Evolutionary conservation across 2,329 filamentous ascomycete species (phyloP), one percentile per base, ranked within the genome.

Genomic region (Paracoccidioides lutzii): DNA sequence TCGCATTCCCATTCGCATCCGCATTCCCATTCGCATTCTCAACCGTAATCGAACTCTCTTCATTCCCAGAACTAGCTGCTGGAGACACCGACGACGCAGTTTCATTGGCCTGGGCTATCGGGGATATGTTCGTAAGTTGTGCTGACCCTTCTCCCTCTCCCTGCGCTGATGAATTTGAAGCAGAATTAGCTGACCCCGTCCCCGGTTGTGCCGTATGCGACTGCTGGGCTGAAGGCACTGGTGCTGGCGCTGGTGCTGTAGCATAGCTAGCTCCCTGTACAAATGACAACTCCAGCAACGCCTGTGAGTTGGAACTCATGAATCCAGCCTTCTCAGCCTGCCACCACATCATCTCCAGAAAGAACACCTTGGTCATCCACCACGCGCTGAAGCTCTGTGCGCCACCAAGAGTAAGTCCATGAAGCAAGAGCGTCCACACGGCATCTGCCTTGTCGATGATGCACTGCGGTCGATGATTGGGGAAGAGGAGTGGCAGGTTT

Each of bases 331-430:
- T 84, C 64, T 94, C 89, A 0, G 88, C 89, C 62, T 95, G 77
- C 79, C 94, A 96, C 56, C 86, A 79, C 52, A 90, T 82, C 88
- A 95, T 94, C 73, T 97, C 91, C 65, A 96, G 90, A 53, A 96
- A 81, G 78, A 91, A 97, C 57, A 91, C 90, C 69, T 96, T 95
- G 3, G 90, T 90, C 57, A 96, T 87, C 73, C 73, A 75, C 73
- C 73, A 76, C 5, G 73, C 71, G 60, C 73, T 75, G 58, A 75
- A 76, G 57, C 73, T 76, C 49, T 71, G 68, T 5, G 73, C 73
- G 9, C 72, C 73, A 49, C 68, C 69, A 33, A 74, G 62, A 4
- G 73, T 75, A 35, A 76, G 62, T 32, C 73, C 70, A 55, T 69
- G 73, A 48, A 75, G 67, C 30, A 75, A 66, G 51, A 66, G 68